These are phyloP conservation scores for Sphagnum fallax DNA, from an alignment of 228 moss, liverwort and hornwort genomes.

Conservation along the genomic window DNA sequence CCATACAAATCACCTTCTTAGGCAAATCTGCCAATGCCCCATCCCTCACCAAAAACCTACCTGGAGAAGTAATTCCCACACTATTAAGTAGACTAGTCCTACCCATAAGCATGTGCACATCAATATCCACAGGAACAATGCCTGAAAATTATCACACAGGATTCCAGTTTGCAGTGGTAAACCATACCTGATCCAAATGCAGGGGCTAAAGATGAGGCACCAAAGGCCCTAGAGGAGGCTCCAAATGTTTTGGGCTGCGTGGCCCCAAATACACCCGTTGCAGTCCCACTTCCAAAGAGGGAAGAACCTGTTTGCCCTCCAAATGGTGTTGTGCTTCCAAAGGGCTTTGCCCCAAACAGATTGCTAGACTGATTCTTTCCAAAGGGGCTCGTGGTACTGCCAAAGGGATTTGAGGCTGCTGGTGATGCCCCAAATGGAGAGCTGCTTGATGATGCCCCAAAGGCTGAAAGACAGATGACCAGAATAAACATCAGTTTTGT, in stretches of 20 bases:
- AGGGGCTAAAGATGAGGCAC: conserved; percentile 66
- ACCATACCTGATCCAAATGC: conserved; percentile 49
- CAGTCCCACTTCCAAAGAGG: conserved; percentile 78
- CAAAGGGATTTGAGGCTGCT: conserved; percentile 69
- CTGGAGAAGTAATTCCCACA: too few relatives aligned
- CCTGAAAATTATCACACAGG: too few relatives aligned
- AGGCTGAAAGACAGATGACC: conserved; percentile 47
- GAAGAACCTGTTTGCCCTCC: conserved; percentile 75
- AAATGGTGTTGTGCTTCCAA: conserved; percentile 74
- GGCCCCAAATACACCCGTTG: conserved; percentile 86
- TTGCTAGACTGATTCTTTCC: conserved; percentile 62
- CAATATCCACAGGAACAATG: too few relatives aligned
- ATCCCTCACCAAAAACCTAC: too few relatives aligned
- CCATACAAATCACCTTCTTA: too few relatives aligned
- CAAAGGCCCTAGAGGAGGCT: conserved; percentile 61
- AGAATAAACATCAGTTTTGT: conserved; percentile 2
- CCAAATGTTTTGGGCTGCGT: conserved; percentile 58
- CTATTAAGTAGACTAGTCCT: too few relatives aligned
- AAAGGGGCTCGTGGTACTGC: conserved; percentile 63
- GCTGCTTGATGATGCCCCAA: conserved; percentile 79
- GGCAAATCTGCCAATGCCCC: too few relatives aligned
- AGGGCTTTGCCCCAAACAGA: conserved; percentile 89
- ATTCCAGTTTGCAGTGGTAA: too few relatives aligned
- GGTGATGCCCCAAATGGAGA: conserved; percentile 70
- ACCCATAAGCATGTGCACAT: too few relatives aligned